Percentiles rank a stretch among this genome's conserved stretches.
phyloP scores from a whole-genome alignment of 1,139 yeast species.

The Diutina mesorugosa region DNA sequence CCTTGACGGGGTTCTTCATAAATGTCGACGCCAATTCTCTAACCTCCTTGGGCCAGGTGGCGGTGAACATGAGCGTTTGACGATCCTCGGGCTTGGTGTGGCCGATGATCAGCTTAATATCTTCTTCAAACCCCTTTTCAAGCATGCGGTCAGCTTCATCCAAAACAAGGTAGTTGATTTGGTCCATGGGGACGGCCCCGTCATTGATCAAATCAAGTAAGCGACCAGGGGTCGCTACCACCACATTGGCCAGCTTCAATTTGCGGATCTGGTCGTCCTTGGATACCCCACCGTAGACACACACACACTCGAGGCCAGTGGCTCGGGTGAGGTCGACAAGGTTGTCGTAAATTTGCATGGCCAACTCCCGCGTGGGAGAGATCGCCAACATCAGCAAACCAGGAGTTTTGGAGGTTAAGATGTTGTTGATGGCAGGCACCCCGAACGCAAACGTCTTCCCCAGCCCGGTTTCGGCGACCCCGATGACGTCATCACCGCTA shows the following conservation, averaged over 20 bases:
- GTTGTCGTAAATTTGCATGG: slow-evolving; percentile 86
- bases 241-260: slow-evolving; percentile 54
- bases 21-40: slow-evolving; percentile 83
- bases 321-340: slow-evolving; percentile 48
- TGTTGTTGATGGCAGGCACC: slow-evolving; percentile 84
- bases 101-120: slow-evolving; percentile 70
- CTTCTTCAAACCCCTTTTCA: slow-evolving; percentile 92
- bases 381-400: slow-evolving; percentile 72
- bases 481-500: slow-evolving; percentile 75
- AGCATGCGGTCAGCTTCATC: slow-evolving; percentile 99
- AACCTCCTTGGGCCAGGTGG: slow-evolving; percentile 88
- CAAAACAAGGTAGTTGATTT: slow-evolving; percentile 67
- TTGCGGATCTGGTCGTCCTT: slow-evolving; percentile 79
- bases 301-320: slow-evolving; percentile 58
- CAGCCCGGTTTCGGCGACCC: slow-evolving; percentile 98
- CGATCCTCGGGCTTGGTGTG: slow-evolving; percentile 36
- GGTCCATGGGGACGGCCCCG: slow-evolving; percentile 60
- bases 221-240: slow-evolving; percentile 97
- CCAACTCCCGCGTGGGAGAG: slow-evolving; percentile 96
- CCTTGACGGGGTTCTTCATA: slow-evolving; percentile 75
- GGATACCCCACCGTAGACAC: slow-evolving; percentile 96
- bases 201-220: slow-evolving; percentile 83
- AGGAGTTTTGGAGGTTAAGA: slow-evolving; percentile 26
- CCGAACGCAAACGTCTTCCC: slow-evolving; percentile 98
- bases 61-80: slow-evolving; percentile 83